Evolutionary conservation across 768 basidiomycete species (phyloP), one percentile per base, ranked within the genome.

Genomic region (Agaricus subrufescens): DNA sequence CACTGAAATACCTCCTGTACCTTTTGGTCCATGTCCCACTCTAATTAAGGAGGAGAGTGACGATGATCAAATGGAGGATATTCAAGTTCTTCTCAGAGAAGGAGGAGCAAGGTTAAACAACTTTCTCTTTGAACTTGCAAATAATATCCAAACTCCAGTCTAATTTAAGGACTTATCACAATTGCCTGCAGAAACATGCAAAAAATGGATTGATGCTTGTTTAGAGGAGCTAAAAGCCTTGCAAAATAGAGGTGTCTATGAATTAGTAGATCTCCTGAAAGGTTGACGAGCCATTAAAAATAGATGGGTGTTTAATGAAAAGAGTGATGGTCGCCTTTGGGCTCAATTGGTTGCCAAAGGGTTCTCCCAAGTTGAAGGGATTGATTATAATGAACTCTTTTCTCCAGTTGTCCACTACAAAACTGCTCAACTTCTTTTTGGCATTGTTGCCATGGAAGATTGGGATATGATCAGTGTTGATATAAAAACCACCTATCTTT

Each of bases 381-480:
- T 61, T 31, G 43, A 63, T 29, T 60, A 25, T 39, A 23, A 56
- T 43, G 46, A 56, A 26, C 25, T 61, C 14, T 61, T 60, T 37
- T 56, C 46, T 38, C 60, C 60, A 31, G 50, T 63, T 34, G 52
- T 57, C 19, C 23, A 54, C 50, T 56, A 42, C 15, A 47, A 60
- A 29, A 57, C 56, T 11, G 49, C 50, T 2, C 38, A 38, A 2
- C 9, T 44, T 29, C 27, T 55, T 11, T 38, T 55, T 2, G 58
- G 37, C 2, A 45, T 77, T 25, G 69, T 76, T 0, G 73, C 75
- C 0, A 5, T 52, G 0, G 45, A 70, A 7, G 58, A 69, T 27
- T 71, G 71, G 57, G 63, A 77, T 4, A 45, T 81, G 4, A 60
- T 74, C 19, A 68, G 64, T 46, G 62, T 79, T 8, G 75, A 83